Evolutionary conservation across 306 rosid genomes (phyloP), one percentile per base, ranked within the genome.

Genomic region (Bauhinia variegata): DNA sequence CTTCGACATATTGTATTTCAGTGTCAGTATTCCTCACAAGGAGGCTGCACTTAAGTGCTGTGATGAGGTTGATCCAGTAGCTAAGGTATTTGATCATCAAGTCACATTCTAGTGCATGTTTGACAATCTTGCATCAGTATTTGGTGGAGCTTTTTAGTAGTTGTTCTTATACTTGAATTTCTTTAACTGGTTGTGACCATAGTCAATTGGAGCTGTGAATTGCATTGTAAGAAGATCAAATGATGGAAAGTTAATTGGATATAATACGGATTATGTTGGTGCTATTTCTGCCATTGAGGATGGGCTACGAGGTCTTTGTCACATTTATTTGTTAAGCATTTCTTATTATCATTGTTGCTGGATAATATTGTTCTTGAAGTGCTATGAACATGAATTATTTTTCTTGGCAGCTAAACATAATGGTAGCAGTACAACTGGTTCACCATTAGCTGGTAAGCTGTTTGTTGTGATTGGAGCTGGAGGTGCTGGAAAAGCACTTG

Each of bases 381-480:
- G n/a, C 12, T 47, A 37, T 65, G 57, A 52, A 36, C 30, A 58
- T 34, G 7, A 44, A 65, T 80, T 36, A 41, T 65, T 52, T 52
- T 73, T 68, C 23, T 49, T 58, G 56, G 50, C 72, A 87, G 96
- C 65, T 69, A 80, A 77, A 52, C 61, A 49, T 23, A 71, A 79
- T 47, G 60, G 68, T 64, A 68, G 85, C 74, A 58, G 55, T 59
- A 9, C 74, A 60, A 59, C 70, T 61, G 53, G 64, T 67, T 89
- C 97, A 1, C 96, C 91, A 59, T 85, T 93, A 81, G 89, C 87
- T 68, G 98, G 98, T 76, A 89, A 78, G 82, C 77, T 81, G 49
- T 83, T 93, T 75, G 85, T 89, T 75, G 92, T 93, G 76, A 88
- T 93, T 72, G 98, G 98, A 57, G 98, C 97, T 67, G 97, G 98